Evolutionary conservation across 2,329 filamentous ascomycete species (phyloP), one percentile per base, ranked within the genome.

Genomic region (Colletotrichum sp.): DNA sequence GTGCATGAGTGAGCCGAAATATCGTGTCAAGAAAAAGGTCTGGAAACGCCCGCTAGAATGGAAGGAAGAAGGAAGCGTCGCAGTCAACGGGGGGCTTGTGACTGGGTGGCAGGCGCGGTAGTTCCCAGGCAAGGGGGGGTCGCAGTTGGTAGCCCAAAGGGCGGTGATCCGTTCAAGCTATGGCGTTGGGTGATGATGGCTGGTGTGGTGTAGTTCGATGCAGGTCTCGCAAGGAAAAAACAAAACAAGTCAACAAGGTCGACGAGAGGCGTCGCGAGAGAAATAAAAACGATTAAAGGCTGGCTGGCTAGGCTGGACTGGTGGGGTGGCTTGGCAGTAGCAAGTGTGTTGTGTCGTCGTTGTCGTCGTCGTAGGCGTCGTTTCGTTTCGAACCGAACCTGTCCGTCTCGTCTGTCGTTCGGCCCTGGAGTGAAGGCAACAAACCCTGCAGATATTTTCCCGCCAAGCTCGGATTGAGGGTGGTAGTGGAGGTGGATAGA

Each of bases 341-440:
- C 24, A 65, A 44, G 32, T 55, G 36, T 34, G 30, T 48, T 16
- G 26, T 18, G 55, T 44, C 34, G 34, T 64, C 34, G 62, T 34
- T 24, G 55, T 59, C 2, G 55, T 59, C 26, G 55, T 59, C 34
- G 62, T 64, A 15, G 62, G 26, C 64, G 39, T 67, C 64, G 64
- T 67, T 36, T 66, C 68, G 67, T 66, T 22, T 75, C 44, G 68
- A 48, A 44, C 39, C 62, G 68, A 48, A 44, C 39, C 62, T 68
- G 71, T 28, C 28, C 52, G 72, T 71, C 44, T 44, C 72, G 72
- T 71, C 68, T 66, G 72, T 71, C 34, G 48, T 71, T 66, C 72
- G 72, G 68, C 68, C 67, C 60, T 66, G 26, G 36, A 15, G 39
- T 22, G 12, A 39, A 30, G 39, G n/a, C 26, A 60, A 59, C 22